These are phyloP conservation scores for Leishmania lainsoni DNA, from an alignment of 208 protist species.

Conservation along the genomic window DNA sequence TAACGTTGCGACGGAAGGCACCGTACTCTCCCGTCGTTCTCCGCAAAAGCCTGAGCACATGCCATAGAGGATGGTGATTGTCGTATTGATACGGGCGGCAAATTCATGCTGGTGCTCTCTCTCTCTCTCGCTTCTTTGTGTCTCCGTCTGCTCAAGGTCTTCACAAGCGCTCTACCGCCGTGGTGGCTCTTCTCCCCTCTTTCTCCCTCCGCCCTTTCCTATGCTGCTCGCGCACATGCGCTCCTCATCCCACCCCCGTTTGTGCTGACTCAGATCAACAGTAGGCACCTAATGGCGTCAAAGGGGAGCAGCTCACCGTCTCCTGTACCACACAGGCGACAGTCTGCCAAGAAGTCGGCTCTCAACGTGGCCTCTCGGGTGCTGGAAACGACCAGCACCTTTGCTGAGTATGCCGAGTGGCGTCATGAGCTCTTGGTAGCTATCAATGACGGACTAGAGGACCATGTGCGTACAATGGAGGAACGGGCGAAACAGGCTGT, in stretches of 20 bases:
- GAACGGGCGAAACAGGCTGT: constrained; percentile 15
- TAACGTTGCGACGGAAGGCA: neutral
- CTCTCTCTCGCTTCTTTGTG: neutral
- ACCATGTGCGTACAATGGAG: constrained; percentile 14
- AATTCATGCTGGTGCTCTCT: neutral
- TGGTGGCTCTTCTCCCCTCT: neutral
- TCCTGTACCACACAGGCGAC: neutral
- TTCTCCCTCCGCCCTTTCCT: neutral
- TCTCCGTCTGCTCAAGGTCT: neutral
- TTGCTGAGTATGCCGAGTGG: constrained; percentile 12
- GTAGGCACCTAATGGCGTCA: neutral
- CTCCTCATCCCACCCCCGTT: neutral
- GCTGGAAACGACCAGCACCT: constrained; percentile 9
- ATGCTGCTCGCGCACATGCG: neutral
- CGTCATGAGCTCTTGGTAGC: constrained; percentile 1
- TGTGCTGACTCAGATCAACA: neutral
- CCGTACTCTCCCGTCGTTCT: neutral
- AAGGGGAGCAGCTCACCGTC: neutral
- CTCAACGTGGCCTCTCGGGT: neutral
- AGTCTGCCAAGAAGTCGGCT: neutral
- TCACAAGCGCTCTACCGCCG: neutral
- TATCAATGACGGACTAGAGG: constrained; percentile 15
- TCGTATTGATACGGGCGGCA: neutral
- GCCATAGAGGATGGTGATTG: neutral
- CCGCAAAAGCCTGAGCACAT: neutral